A percentile compares a stretch with the other conserved stretches of the same genome.
Conservation (phyloP, 306 rosid species). For the Malus sieversii region DNA sequence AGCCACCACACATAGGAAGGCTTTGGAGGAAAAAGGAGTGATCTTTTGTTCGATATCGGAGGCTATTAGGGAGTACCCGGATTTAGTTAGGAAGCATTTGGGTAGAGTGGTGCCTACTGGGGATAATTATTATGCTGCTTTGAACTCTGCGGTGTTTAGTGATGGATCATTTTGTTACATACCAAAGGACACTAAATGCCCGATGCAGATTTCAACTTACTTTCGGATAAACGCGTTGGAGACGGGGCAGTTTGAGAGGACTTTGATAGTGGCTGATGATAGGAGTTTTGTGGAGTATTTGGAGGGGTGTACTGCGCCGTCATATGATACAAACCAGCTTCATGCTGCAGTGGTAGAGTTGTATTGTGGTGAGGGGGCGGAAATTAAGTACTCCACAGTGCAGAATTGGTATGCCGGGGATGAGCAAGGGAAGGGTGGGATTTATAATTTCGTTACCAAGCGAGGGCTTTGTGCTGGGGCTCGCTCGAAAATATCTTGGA, state of each 20-base stretch:
- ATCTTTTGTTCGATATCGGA: conserved; percentile 85
- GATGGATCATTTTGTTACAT: conserved; percentile 87
- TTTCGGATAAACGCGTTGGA: conserved; percentile 79
- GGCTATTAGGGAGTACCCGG: conserved; percentile 76
- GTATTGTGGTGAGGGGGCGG: conserved; percentile 62
- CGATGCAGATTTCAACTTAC: conserved; percentile 86
- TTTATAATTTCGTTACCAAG: conserved; percentile 80
- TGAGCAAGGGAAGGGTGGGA: conserved; percentile 74
- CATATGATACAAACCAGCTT: conserved; percentile 83
- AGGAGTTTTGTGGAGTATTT: conserved; percentile 82
- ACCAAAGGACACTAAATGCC: conserved; percentile 71
- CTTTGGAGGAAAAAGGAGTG: conserved; percentile 68
- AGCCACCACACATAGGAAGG: conserved; percentile 82
- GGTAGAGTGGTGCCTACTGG: conserved; percentile 80
- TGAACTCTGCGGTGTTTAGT: conserved; percentile 81
- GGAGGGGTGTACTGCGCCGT: conserved; percentile 92
- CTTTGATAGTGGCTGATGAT: conserved; percentile 85
- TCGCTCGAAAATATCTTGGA: conserved; percentile 79
- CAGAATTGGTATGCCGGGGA: conserved; percentile 97
- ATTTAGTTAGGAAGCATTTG: conserved; percentile 53
- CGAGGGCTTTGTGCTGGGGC: conserved; percentile 80
- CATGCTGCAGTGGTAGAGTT: conserved; percentile 94
- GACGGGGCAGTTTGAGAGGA: conserved; percentile 92
- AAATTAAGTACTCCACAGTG: conserved; percentile 91
- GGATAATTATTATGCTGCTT: conserved; percentile 72